Percentiles rank a stretch among this genome's conserved stretches.
These are phyloP conservation scores for Nadsonia starkeyi-henricii DNA, from an alignment of 1,139 yeast species.

Conservation along the genomic window DNA sequence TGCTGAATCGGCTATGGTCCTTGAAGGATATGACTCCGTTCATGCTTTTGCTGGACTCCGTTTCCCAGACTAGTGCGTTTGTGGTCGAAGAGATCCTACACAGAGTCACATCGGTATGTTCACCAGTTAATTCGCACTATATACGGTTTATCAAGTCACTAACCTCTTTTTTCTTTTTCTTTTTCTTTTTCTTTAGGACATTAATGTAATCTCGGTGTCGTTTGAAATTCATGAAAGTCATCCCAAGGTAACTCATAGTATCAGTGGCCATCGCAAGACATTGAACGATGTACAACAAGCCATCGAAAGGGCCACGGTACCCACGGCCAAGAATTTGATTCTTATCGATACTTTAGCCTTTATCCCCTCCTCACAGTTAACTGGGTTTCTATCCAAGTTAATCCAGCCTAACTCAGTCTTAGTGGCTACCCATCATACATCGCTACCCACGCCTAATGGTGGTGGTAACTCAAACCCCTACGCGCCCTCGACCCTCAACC, in stretches of 20 bases:
- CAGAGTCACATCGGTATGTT: slow-evolving; percentile 18
- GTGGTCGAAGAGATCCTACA: slow-evolving; percentile 45
- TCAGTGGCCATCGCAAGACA: slow-evolving; percentile 1
- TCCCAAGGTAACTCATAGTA: slow-evolving; percentile 1
- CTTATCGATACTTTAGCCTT: slow-evolving; percentile 61
- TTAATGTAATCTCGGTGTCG: not conserved
- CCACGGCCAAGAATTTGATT: slow-evolving; percentile 16
- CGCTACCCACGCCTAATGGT: slow-evolving; percentile 7
- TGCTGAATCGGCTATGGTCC: slow-evolving; percentile 38
- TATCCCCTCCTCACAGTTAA: slow-evolving; percentile 33
- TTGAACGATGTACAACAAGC: not conserved
- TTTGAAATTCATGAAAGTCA: not conserved
- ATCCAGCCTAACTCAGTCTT: slow-evolving; percentile 42
- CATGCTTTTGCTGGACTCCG: slow-evolving; percentile 50
- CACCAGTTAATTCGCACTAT: not conserved
- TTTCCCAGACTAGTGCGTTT: slow-evolving; percentile 49
- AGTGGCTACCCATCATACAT: slow-evolving; percentile 44
- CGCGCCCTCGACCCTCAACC: slow-evolving; percentile 36
- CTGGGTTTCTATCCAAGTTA: slow-evolving; percentile 40
- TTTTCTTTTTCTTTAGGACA: slow-evolving; percentile 3
- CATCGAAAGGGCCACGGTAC: not conserved
- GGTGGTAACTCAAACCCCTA: slow-evolving; percentile 9
- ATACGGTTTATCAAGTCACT: slow-evolving; percentile 4
- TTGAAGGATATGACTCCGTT: slow-evolving; percentile 66
- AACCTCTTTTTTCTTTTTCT: not conserved